Base-by-base conservation (phyloP, 1,284 basidiomycete genomes). In the Coniferiporia sulphurascens region DNA sequence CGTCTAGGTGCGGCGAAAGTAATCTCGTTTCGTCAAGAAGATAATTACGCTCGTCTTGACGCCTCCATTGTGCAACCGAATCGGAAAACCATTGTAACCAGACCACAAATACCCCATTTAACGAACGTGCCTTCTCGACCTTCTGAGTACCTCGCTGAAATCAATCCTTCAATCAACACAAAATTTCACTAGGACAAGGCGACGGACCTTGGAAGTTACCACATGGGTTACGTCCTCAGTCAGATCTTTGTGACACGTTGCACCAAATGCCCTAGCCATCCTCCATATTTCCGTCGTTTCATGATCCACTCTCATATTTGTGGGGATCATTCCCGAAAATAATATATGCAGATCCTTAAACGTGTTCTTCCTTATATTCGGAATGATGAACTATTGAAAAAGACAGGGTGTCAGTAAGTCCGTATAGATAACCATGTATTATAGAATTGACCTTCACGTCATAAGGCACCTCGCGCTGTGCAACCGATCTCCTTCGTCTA, bases 291-390 rank as follows among this genome's bases (percentile, higher is more conserved):
- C 92, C 13, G 91, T 89, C 8, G 82, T 78, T 69, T 94, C 87
- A 32, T 92, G 88, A 61, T 77, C 54, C 21, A 62, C 55, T 27
- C 48, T 76, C 7, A 84, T 85, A 64, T 93, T 88, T 22, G 95
- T 83, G 1, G 96, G 95, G 59, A 98, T 95, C 48, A 99, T 86
- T 55, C 93, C 91, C 0, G 95, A 97, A 72, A 99, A 98, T 34
- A 95, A 79, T 27, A 99, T 82, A 66, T 89, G 83, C 48, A 88
- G 83, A 22, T 89, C 92, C 27, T 80, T 76, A 17, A 99, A 78
- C 0, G 93, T 89, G 60, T 85, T 79, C 21, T 78, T 70, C 62
- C 97, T 91, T 70, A 95, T 81, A 55, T 78, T 77, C 15, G 91
- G 88, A 59, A 99, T 95, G 59, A 98, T 95, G 60, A 74, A 75